A percentile compares a stretch with the other conserved stretches of the same genome.
Conservation (phyloP, 495 filamentous ascomycete genomes). For the Neurospora africana region DNA sequence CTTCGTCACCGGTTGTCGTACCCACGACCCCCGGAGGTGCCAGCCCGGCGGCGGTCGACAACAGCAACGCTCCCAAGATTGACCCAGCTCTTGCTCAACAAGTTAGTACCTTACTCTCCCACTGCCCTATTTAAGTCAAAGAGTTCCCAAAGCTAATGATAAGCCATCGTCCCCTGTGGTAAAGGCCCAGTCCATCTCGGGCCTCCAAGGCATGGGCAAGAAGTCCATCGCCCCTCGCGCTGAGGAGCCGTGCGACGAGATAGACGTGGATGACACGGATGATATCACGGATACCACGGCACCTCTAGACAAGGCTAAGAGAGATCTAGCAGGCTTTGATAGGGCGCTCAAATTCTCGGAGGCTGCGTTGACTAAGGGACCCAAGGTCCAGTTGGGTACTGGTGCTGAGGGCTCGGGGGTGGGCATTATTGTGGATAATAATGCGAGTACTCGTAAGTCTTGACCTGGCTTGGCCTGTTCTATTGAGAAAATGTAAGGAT, state of each 20-base stretch:
- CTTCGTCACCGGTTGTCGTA: conserved; percentile 1
- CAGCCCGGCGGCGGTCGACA: conserved; percentile 15
- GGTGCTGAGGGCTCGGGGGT: conserved; percentile 37
- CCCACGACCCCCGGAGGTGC: conserved; percentile 4
- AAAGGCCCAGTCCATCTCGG: conserved; percentile 28
- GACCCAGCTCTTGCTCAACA: conserved; percentile 30
- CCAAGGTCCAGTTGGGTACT: conserved; percentile 36
- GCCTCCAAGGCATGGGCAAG: conserved; percentile 40
- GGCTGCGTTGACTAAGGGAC: conserved; percentile 35
- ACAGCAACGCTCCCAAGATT: background rate
- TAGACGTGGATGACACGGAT: background rate
- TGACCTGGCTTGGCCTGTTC: no score
- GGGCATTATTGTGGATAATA: conserved; percentile 39
- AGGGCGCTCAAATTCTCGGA: conserved; percentile 37
- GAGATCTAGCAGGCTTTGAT: conserved; percentile 39
- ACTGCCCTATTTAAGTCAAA: background rate
- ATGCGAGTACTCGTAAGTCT: conserved; percentile 16
- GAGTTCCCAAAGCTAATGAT: background rate
- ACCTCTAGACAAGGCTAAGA: conserved; percentile 14
- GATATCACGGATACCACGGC: conserved; percentile 2
- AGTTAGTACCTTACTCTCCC: conserved; percentile 9
- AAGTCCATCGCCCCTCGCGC: conserved; percentile 33
- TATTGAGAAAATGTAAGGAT: no score
- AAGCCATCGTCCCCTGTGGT: background rate
- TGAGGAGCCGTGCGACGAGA: background rate